These are phyloP conservation scores for Aspergillus felis DNA, from an alignment of 2,329 filamentous ascomycete species.

Conservation along the genomic window DNA sequence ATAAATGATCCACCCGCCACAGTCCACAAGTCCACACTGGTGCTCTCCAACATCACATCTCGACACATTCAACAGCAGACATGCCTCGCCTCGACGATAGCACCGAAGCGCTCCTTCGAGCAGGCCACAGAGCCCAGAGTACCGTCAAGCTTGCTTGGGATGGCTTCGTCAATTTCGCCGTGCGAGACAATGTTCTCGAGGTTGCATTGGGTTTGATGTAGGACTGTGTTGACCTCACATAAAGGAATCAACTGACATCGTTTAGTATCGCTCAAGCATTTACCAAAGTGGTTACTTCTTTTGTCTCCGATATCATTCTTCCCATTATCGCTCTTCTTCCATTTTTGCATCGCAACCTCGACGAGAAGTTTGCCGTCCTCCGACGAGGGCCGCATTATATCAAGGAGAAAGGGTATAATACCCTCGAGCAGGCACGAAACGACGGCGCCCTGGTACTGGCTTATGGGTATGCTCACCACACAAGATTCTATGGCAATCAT, in stretches of 20 bases:
- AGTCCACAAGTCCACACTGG: background rate
- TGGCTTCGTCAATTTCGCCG: conserved; percentile 68
- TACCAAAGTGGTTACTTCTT: conserved; percentile 66
- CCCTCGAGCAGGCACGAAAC: conserved; percentile 62
- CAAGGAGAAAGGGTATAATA: conserved; percentile 61
- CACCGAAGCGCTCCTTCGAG: conserved; percentile 30
- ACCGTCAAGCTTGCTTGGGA: conserved; percentile 53
- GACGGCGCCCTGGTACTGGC: conserved; percentile 71
- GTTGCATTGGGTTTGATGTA: conserved; percentile 73
- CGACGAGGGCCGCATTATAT: conserved; percentile 53
- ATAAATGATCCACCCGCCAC: background rate
- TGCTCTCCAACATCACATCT: background rate
- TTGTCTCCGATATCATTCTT: conserved; percentile 67
- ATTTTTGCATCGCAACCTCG: conserved; percentile 66
- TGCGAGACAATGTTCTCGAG: conserved; percentile 71
- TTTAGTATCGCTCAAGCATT: conserved; percentile 63
- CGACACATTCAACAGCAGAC: background rate
- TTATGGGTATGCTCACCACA: conserved; percentile 53
- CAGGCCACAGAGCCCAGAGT: conserved; percentile 38
- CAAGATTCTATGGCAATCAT: background rate
- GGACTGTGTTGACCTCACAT: conserved; percentile 14
- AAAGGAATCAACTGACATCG: background rate
- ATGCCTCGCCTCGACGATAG: conserved; percentile 30
- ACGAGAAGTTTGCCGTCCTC: conserved; percentile 69
- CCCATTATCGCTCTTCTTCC: conserved; percentile 66